Percentiles rank a stretch among this genome's conserved stretches.
These are phyloP conservation scores for Exophiala dermatitidis DNA, from an alignment of 2,329 filamentous ascomycete genomes.

Conservation along the genomic window DNA sequence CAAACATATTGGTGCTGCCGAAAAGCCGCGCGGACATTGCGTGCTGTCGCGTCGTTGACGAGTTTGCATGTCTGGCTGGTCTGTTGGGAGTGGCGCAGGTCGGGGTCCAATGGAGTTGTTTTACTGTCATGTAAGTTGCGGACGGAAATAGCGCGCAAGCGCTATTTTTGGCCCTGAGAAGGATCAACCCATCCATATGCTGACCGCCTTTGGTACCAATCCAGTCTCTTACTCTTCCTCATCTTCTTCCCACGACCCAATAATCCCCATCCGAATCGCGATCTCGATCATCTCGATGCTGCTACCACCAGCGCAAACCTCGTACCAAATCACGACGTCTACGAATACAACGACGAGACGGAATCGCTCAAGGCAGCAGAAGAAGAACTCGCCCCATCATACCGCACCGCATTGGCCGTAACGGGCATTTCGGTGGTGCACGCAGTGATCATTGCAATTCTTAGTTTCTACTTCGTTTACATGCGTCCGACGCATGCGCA, in stretches of 20 bases:
- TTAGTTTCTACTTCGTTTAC: slow-evolving; percentile 54
- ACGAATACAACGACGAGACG: slow-evolving; percentile 24
- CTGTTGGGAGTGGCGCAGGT: slow-evolving; percentile 86
- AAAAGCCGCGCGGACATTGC: slow-evolving; percentile 72
- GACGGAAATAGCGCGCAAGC: background rate
- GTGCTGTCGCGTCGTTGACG: slow-evolving; percentile 76
- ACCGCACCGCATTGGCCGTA: slow-evolving; percentile 71
- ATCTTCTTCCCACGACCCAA: slow-evolving; percentile 73
- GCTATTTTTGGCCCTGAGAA: too few species aligned
- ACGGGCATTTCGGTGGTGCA: slow-evolving; percentile 67
- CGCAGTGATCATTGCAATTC: slow-evolving; percentile 60
- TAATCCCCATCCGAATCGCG: slow-evolving; percentile 39
- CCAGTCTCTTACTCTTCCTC: slow-evolving; percentile 82
- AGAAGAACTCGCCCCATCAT: slow-evolving; percentile 47
- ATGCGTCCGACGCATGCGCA: slow-evolving; percentile 58
- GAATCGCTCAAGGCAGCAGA: slow-evolving; percentile 16
- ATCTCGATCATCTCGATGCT: too few species aligned
- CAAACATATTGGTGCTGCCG: slow-evolving; percentile 86
- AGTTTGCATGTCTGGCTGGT: slow-evolving; percentile 76
- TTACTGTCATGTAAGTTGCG: slow-evolving; percentile 71
- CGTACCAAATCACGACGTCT: too few species aligned
- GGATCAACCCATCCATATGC: too few species aligned
- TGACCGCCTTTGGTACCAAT: background rate
- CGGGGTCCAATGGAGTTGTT: slow-evolving; percentile 85
- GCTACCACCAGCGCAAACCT: too few species aligned